Percentiles rank a stretch among this genome's conserved stretches.
phyloP scores from a whole-genome alignment of 331 rosid genomes.

The Malus hybrid region DNA sequence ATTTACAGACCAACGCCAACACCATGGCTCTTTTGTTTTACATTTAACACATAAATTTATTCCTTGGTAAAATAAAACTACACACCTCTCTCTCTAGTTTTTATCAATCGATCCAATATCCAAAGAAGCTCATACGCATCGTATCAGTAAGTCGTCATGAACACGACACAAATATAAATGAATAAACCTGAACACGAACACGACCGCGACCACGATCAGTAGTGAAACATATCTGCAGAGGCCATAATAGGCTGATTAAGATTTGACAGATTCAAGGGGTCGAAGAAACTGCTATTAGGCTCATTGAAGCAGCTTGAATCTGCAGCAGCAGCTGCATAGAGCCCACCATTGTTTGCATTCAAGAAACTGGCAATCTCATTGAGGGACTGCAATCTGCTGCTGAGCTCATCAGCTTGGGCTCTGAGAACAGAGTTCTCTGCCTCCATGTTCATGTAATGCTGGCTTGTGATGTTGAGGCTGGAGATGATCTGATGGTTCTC shows the following conservation, averaged over 20 bases:
- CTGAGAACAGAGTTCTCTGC: constrained; percentile 71
- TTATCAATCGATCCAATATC: not conserved
- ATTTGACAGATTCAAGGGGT: constrained; percentile 34
- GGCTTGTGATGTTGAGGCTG: constrained; percentile 46
- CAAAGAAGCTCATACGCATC: not conserved
- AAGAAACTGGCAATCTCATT: constrained; percentile 44
- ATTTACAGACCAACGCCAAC: constrained; percentile 24
- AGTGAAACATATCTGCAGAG: constrained; percentile 48
- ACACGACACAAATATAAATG: too few relatives aligned
- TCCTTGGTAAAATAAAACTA: constrained; percentile 12
- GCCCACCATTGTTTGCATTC: constrained; percentile 27
- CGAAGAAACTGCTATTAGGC: constrained; percentile 36
- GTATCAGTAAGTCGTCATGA: too few relatives aligned
- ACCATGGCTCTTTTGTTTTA: constrained; percentile 17
- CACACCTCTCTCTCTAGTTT: not conserved
- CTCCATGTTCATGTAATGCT: constrained; percentile 52
- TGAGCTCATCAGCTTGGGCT: constrained; percentile 66
- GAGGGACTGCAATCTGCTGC: constrained; percentile 55
- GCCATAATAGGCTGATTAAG: constrained; percentile 65
- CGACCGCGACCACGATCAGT: not conserved
- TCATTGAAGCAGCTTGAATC: constrained; percentile 22
- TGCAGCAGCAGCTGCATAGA: constrained; percentile 20
- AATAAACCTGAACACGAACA: too few relatives aligned
- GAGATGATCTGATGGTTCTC: constrained; percentile 67
- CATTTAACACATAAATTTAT: constrained; percentile 17